Percentiles rank a stretch among this genome's conserved stretches.
Conservation (phyloP, 116 monocot species). For the Papilionanthe hybrid region DNA sequence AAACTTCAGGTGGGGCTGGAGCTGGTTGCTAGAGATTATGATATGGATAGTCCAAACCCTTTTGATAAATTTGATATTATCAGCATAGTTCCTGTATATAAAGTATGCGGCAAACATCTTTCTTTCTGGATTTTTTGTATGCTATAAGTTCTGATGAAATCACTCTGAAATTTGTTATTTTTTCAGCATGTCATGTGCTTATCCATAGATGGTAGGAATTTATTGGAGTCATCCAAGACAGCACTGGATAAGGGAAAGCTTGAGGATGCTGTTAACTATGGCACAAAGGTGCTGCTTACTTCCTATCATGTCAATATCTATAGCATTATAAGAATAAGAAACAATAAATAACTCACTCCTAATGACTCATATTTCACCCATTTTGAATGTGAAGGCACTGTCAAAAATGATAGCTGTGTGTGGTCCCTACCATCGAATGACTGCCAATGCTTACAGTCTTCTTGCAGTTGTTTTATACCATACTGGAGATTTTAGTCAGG, state of each 20-base stretch:
- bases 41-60: slow-evolving; percentile 66
- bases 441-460: slow-evolving; percentile 87
- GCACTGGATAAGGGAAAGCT: slow-evolving; percentile 91
- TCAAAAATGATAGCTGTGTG: slow-evolving; percentile 86
- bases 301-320: not conserved
- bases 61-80: slow-evolving; percentile 80
- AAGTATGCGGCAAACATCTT: slow-evolving; percentile 34
- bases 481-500: slow-evolving; percentile 96
- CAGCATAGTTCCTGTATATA: slow-evolving; percentile 74
- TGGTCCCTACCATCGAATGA: slow-evolving; percentile 92
- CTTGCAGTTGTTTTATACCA: slow-evolving; percentile 93
- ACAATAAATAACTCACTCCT: not conserved
- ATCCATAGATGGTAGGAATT: slow-evolving; percentile 82
- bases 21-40: slow-evolving; percentile 76
- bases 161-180: slow-evolving; percentile 1
- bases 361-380: not conserved
- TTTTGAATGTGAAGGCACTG: slow-evolving; percentile 50
- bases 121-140: not conserved
- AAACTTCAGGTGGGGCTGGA: slow-evolving; percentile 71
- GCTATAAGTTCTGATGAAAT: not conserved
- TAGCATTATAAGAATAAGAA: not conserved
- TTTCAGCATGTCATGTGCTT: slow-evolving; percentile 70
- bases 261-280: slow-evolving; percentile 83
- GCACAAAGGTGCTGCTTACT: slow-evolving; percentile 56
- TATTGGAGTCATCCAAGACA: slow-evolving; percentile 79